Evolutionary conservation across 148 eudicot genomes (phyloP).

Genomic region (Vaccinium vitisidaea): DNA sequence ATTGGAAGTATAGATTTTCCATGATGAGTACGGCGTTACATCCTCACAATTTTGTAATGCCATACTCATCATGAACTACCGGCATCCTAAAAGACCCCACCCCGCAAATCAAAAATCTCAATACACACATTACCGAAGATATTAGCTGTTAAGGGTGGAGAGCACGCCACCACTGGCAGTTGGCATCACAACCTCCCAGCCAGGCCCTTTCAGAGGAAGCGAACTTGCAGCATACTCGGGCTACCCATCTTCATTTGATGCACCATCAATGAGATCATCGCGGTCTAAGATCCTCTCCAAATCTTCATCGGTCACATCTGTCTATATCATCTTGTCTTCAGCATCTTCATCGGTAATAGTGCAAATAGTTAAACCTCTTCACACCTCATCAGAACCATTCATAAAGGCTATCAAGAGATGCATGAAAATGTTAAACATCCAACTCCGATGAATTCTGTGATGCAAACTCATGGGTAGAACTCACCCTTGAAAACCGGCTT

Average conservation of each 20-base stretch:
- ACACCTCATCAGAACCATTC: neutral
- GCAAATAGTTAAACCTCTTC: neutral
- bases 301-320: constrained; percentile 82
- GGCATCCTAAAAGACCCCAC: neutral
- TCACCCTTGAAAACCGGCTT: too few species aligned
- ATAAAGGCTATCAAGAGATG: neutral
- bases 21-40: too few species aligned
- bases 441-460: too few species aligned
- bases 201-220: constrained; percentile 86
- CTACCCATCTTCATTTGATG: constrained; percentile 29
- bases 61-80: too few species aligned
- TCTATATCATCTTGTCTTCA: constrained; percentile 84
- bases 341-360: constrained; percentile 10
- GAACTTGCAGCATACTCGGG: constrained; percentile 21
- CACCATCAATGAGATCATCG: constrained; percentile 52
- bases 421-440: neutral
- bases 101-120: neutral
- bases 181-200: constrained; percentile 96
- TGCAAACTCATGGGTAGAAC: too few species aligned
- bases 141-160: constrained; percentile 68
- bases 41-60: too few species aligned
- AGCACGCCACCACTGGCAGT: constrained; percentile 75
- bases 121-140: neutral
- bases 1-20: too few species aligned
- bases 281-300: constrained; percentile 74